These are phyloP conservation scores for Cryptosporidium xiaoi DNA, from an alignment of 169 alveolate species.

Conservation along the genomic window DNA sequence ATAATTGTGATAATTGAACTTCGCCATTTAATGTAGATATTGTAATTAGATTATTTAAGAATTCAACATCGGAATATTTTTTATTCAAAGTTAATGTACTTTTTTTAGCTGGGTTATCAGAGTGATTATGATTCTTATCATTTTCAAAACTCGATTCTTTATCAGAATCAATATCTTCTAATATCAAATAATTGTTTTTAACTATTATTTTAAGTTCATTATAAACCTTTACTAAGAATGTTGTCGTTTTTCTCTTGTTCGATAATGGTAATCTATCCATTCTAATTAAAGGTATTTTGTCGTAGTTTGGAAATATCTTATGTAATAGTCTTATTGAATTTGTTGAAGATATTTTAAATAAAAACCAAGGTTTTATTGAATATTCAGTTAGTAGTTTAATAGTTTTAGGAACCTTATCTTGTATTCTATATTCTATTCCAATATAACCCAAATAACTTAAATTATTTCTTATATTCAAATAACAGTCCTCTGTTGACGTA, in stretches of 20 bases:
- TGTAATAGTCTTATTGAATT: slow-evolving; percentile 49
- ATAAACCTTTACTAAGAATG: slow-evolving; percentile 15
- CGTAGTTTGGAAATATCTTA: slow-evolving; percentile 44
- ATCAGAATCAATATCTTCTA: background rate
- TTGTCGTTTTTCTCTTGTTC: slow-evolving; percentile 10
- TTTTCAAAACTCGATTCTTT: background rate
- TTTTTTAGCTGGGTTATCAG: background rate
- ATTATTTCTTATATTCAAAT: slow-evolving; percentile 13
- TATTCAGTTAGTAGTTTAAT: slow-evolving; percentile 14
- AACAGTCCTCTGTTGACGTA: slow-evolving; percentile 49
- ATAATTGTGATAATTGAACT: slow-evolving; percentile 30
- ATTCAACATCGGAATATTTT: slow-evolving; percentile 8
- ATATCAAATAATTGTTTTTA: slow-evolving; percentile 3
- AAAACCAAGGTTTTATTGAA: slow-evolving; percentile 67
- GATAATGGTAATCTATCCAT: slow-evolving; percentile 51
- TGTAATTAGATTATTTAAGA: slow-evolving; percentile 24
- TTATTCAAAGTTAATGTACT: background rate
- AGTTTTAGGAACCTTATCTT: slow-evolving; percentile 52
- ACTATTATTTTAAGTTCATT: slow-evolving; percentile 38
- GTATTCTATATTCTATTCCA: slow-evolving; percentile 58
- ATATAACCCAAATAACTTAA: slow-evolving; percentile 61
- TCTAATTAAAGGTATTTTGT: slow-evolving; percentile 51
- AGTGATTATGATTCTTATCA: background rate
- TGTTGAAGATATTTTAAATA: slow-evolving; percentile 28
- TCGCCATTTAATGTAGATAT: slow-evolving; percentile 50